Percentiles rank a stretch among this genome's conserved stretches.
phyloP scores from a whole-genome alignment of 2,329 filamentous ascomycete genomes.

The Neonectria sp. region DNA sequence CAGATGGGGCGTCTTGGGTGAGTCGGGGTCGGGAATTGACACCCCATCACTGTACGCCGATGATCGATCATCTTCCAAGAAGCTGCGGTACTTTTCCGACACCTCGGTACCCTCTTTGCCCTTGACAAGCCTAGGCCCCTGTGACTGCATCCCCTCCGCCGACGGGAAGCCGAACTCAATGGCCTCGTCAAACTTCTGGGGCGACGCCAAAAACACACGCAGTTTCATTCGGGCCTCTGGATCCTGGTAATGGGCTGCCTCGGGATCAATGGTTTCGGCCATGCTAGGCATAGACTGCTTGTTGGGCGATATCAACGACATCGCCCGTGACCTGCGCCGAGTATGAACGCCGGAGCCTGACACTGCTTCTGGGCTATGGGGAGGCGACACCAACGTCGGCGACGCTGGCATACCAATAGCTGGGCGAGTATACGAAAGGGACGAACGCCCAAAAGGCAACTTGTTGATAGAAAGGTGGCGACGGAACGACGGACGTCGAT shows the following conservation, averaged over 20 bases:
- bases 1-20: constrained; percentile 69
- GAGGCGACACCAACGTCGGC: constrained; percentile 41
- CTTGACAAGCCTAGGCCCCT: constrained; percentile 47
- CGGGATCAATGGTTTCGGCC: constrained; percentile 70
- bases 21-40: constrained; percentile 72
- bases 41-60: constrained; percentile 70
- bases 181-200: constrained; percentile 96
- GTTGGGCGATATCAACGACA: constrained; percentile 68
- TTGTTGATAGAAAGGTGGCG: constrained; percentile 81
- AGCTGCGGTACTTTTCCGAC: constrained; percentile 69
- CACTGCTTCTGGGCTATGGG: constrained; percentile 39
- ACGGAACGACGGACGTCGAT: constrained; percentile 74
- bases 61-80: constrained; percentile 70
- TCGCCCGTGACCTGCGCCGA: constrained; percentile 68
- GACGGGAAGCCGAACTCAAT: constrained; percentile 94
- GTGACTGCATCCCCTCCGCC: constrained; percentile 59
- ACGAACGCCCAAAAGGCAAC: constrained; percentile 72
- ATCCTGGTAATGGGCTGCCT: constrained; percentile 89
- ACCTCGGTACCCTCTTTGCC: constrained; percentile 50
- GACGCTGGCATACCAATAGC: constrained; percentile 57
- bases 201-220: constrained; percentile 87
- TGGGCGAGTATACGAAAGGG: constrained; percentile 65
- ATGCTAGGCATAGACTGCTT: constrained; percentile 52
- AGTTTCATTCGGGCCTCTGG: constrained; percentile 90
- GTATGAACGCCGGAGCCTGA: constrained; percentile 54